Evolutionary conservation across 2,329 filamentous ascomycete genomes (phyloP).

Genomic region (Nothophoma quercina): DNA sequence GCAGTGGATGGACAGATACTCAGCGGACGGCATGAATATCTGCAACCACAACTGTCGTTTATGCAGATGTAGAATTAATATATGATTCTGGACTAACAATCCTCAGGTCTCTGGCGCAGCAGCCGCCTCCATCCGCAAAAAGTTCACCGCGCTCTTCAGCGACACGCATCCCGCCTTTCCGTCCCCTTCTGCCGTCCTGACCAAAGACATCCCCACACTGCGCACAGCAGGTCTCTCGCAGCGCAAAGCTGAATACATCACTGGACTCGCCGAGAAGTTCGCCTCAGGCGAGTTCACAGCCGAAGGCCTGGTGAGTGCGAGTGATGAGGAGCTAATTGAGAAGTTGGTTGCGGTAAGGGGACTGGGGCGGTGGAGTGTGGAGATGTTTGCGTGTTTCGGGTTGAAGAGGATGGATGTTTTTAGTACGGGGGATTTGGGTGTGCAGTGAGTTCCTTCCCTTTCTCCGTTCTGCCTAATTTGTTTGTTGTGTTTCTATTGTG

Average conservation of each 20-base stretch:
- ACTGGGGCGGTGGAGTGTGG: conserved; percentile 87
- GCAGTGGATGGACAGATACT: too few species aligned
- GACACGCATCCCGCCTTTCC: conserved; percentile 66
- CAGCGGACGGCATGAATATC: too few species aligned
- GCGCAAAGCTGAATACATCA: conserved; percentile 94
- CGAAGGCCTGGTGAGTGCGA: conserved; percentile 75
- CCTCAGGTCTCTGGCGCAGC: conserved; percentile 83
- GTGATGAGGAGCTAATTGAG: conserved; percentile 85
- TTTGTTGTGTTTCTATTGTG: neutral
- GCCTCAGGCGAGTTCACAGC: conserved; percentile 75
- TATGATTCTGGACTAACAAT: neutral
- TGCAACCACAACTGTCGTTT: too few species aligned
- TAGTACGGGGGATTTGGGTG: conserved; percentile 87
- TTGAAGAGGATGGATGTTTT: conserved; percentile 95
- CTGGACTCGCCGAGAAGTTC: conserved; percentile 86
- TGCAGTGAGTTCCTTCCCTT: conserved; percentile 67
- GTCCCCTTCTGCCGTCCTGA: conserved; percentile 74
- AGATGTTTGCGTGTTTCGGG: conserved; percentile 93
- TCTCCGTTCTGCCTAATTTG: neutral
- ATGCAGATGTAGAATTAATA: too few species aligned
- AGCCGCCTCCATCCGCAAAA: conserved; percentile 85
- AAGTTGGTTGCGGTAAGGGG: conserved; percentile 86
- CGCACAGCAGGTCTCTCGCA: conserved; percentile 89
- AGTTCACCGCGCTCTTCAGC: conserved; percentile 63
- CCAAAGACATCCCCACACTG: conserved; percentile 67